Conservation (phyloP, 2,329 filamentous ascomycete species). For the Colletotrichum horii region DNA sequence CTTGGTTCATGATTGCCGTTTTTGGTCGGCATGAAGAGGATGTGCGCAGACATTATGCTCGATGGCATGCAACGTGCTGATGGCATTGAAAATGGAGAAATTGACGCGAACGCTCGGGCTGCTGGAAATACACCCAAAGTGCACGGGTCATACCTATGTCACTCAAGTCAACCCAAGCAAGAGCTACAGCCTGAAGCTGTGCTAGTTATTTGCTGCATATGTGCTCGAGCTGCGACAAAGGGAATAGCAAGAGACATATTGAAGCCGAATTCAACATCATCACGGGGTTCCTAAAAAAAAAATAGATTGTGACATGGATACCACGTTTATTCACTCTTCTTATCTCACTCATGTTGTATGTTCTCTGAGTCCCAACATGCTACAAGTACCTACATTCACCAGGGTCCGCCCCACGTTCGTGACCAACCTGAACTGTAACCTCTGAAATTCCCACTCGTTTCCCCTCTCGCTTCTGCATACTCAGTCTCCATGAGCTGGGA, state of each 20-base stretch:
- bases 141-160: neutral
- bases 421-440: neutral
- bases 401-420: neutral
- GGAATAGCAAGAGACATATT: neutral
- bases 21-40: neutral
- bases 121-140: neutral
- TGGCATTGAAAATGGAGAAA: neutral
- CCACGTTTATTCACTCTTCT: neutral
- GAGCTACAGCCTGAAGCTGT: neutral
- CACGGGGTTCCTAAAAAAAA: too few relatives aligned
- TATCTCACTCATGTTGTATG: neutral
- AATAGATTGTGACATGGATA: neutral
- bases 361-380: neutral
- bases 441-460: neutral
- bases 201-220: neutral
- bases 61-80: neutral
- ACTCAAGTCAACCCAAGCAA: neutral
- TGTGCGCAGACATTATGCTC: neutral
- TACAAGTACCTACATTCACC: neutral
- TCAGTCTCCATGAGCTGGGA: neutral
- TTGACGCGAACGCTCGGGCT: neutral
- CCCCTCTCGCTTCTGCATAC: neutral
- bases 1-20: conserved; percentile 2
- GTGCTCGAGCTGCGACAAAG: neutral
- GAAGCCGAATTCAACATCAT: neutral